Evolutionary conservation across 805 yeast genomes (phyloP).

Genomic region (Wickerhamomyces pijperi): DNA sequence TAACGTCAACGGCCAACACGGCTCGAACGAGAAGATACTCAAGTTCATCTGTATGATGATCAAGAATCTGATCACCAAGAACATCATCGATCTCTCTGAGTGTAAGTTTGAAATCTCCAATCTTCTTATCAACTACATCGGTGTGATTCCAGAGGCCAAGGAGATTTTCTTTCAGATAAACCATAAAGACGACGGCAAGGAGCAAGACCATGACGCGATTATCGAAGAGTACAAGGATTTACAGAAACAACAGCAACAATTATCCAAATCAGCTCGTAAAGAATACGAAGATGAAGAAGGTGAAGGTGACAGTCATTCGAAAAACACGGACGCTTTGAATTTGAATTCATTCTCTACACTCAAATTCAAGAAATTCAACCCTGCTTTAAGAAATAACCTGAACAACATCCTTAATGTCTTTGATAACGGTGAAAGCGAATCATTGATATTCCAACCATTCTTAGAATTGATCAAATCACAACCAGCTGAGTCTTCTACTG

Average conservation of each 20-base stretch:
- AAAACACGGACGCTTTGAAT: no score
- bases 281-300: background rate
- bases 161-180: slow-evolving; percentile 36
- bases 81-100: slow-evolving; percentile 36
- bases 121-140: slow-evolving; percentile 54
- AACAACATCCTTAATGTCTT: slow-evolving; percentile 17
- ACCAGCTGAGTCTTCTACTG: background rate
- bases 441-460: slow-evolving; percentile 16
- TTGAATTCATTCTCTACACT: background rate
- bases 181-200: slow-evolving; percentile 5
- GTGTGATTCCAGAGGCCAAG: slow-evolving; percentile 51
- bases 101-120: slow-evolving; percentile 50
- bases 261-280: background rate
- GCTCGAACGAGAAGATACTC: slow-evolving; percentile 26
- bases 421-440: slow-evolving; percentile 11
- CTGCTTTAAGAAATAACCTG: slow-evolving; percentile 11
- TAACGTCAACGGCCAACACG: slow-evolving; percentile 12
- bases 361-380: slow-evolving; percentile 13
- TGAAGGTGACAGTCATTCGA: no score
- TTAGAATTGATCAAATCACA: slow-evolving; percentile 12
- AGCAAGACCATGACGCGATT: background rate
- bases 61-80: slow-evolving; percentile 34
- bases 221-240: background rate
- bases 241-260: background rate
- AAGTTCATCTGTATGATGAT: slow-evolving; percentile 55